A percentile compares a stretch with the other conserved stretches of the same genome.
phyloP scores from a whole-genome alignment of 257 asterid genomes.

The Buddleja alternifolia region DNA sequence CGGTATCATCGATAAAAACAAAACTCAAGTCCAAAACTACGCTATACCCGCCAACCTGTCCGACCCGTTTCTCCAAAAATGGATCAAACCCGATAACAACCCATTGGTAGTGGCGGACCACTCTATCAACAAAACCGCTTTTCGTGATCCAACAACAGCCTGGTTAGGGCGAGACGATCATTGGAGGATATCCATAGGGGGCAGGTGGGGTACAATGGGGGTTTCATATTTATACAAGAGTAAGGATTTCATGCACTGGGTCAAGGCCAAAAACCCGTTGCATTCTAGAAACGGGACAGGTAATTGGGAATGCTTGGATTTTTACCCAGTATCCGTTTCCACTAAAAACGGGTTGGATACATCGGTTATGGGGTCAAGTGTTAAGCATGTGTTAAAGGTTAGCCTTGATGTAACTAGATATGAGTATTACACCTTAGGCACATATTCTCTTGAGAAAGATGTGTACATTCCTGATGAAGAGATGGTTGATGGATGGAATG shows the following conservation, averaged over 20 bases:
- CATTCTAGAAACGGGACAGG: conserved; percentile 53
- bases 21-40: conserved; percentile 77
- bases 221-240: conserved; percentile 53
- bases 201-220: conserved; percentile 44
- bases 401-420: conserved; percentile 66
- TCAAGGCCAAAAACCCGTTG: conserved; percentile 48
- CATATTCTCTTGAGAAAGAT: conserved; percentile 38
- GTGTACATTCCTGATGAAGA: conserved; percentile 53
- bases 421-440: conserved; percentile 69
- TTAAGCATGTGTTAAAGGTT: conserved; percentile 62
- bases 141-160: conserved; percentile 86
- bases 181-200: conserved; percentile 58
- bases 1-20: conserved; percentile 51
- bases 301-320: conserved; percentile 82
- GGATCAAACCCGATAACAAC: conserved; percentile 78
- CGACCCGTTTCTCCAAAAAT: conserved; percentile 59
- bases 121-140: conserved; percentile 48
- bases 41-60: conserved; percentile 68
- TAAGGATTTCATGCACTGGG: conserved; percentile 62
- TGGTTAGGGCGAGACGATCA: conserved; percentile 63
- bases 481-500: conserved; percentile 57
- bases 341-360: conserved; percentile 53
- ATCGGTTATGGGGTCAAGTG: conserved; percentile 37
- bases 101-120: conserved; percentile 53
- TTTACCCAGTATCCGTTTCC: conserved; percentile 49